A percentile compares a stretch with the other conserved stretches of the same genome.
phyloP scores from a whole-genome alignment of 1,284 basidiomycete genomes.

The Microbotryum scabiosae region DNA sequence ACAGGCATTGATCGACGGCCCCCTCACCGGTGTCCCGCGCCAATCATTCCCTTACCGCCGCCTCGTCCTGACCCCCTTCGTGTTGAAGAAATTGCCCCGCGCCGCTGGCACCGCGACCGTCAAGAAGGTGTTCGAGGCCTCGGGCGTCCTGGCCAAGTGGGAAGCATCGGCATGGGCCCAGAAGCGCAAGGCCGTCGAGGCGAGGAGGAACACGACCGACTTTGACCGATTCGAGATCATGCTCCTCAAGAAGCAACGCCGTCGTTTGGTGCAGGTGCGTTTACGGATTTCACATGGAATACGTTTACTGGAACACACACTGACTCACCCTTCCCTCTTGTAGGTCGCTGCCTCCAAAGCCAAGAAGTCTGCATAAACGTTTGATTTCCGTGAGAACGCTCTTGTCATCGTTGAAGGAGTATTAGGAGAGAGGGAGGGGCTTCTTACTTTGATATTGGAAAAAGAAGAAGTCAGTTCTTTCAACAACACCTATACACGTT shows the following conservation, averaged over 20 bases:
- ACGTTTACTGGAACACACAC: background rate
- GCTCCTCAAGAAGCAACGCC: slow-evolving; percentile 49
- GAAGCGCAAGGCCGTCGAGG: slow-evolving; percentile 69
- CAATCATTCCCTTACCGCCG: slow-evolving; percentile 88
- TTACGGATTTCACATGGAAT: too few relatives aligned
- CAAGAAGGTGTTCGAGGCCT: slow-evolving; percentile 80
- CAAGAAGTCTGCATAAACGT: slow-evolving; percentile 29
- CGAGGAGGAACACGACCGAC: slow-evolving; percentile 72
- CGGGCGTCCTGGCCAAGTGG: slow-evolving; percentile 69
- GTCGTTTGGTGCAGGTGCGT: slow-evolving; percentile 39
- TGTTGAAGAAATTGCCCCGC: slow-evolving; percentile 77
- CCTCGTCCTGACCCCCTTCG: slow-evolving; percentile 81
- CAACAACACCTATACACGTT: too few relatives aligned
- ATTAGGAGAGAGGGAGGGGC: too few relatives aligned
- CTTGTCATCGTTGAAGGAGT: too few relatives aligned
- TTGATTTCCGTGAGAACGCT: background rate
- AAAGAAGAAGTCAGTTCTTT: too few relatives aligned
- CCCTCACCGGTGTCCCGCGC: slow-evolving; percentile 79
- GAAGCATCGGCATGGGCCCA: slow-evolving; percentile 73
- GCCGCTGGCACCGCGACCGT: slow-evolving; percentile 72
- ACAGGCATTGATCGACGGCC: slow-evolving; percentile 92
- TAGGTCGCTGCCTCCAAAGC: slow-evolving; percentile 28
- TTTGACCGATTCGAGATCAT: slow-evolving; percentile 70
- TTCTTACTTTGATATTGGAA: too few relatives aligned
- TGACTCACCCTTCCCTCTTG: background rate